Percentiles rank a stretch among this genome's conserved stretches.
Evolutionary conservation across 805 yeast species (phyloP).

Genomic region (Wickerhamomyces alni): DNA sequence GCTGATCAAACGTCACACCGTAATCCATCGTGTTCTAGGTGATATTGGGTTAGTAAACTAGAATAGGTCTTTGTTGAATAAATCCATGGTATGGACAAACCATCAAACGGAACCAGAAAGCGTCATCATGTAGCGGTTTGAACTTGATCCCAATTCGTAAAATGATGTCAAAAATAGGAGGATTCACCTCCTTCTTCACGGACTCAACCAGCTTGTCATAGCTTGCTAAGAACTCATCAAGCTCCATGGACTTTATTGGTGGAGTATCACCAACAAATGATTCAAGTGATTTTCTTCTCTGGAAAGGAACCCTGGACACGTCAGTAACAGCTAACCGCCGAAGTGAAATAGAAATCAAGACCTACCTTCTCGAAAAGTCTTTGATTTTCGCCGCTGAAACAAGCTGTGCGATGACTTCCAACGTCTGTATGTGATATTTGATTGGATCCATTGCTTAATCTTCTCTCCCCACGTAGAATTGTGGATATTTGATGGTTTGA

Average conservation of each 20-base stretch:
- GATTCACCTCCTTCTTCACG: constrained; percentile 9
- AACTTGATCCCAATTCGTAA: constrained; percentile 19
- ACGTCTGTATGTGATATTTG: not conserved
- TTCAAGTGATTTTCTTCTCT: not conserved
- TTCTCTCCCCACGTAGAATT: too few relatives aligned
- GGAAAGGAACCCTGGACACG: not conserved
- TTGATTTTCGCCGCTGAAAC: not conserved
- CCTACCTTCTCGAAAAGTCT: constrained; percentile 3
- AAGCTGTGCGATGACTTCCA: not conserved
- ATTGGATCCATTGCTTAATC: not conserved
- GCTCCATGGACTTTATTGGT: not conserved
- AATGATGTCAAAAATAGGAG: constrained; percentile 15
- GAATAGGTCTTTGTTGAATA: too few relatives aligned
- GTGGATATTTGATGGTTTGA: too few relatives aligned
- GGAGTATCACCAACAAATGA: not conserved
- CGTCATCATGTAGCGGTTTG: constrained; percentile 10
- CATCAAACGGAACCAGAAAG: constrained; percentile 19
- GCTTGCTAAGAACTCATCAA: not conserved
- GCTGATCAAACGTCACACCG: constrained; percentile 15
- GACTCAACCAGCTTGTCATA: constrained; percentile 6
- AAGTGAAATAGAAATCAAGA: too few relatives aligned
- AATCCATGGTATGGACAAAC: constrained; percentile 6
- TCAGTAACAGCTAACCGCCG: too few relatives aligned
- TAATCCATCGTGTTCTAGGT: constrained; percentile 12
- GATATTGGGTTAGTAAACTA: not conserved